A percentile compares a stretch with the other conserved stretches of the same genome.
Conservation (phyloP, 306 rosid genomes). For the Castanospermum australe region DNA sequence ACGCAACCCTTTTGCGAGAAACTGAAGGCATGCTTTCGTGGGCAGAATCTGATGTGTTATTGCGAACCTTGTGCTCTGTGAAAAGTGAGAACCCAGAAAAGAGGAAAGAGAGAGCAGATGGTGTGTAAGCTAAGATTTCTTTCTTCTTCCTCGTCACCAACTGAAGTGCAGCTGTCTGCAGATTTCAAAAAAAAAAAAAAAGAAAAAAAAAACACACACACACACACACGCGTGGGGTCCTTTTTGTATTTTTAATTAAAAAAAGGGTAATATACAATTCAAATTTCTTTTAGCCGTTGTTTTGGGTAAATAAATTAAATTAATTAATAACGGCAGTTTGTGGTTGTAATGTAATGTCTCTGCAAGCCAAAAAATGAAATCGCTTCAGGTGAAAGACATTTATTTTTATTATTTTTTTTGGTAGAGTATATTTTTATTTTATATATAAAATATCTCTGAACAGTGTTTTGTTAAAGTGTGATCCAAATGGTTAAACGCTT, state of each 20-base stretch:
- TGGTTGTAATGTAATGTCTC: no score
- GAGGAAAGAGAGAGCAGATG: not conserved
- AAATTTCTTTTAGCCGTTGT: not conserved
- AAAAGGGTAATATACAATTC: not conserved
- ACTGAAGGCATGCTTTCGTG: conserved; percentile 14
- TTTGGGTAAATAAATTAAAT: no score
- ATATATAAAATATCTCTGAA: no score
- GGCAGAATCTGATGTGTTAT: not conserved
- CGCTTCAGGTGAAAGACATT: no score
- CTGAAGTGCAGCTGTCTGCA: conserved; percentile 35
- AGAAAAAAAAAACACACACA: not conserved
- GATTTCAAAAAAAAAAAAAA: conserved; percentile 30
- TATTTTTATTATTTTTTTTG: no score
- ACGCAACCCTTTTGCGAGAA: conserved; percentile 27
- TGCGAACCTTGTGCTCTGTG: conserved; percentile 39
- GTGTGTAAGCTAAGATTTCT: conserved; percentile 24
- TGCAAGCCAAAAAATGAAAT: no score
- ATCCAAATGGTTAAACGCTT: no score
- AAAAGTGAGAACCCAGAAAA: not conserved
- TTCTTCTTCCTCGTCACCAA: not conserved
- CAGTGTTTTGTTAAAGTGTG: no score
- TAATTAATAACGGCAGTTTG: no score
- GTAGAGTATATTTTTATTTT: no score
- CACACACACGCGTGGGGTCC: conserved; percentile 33
- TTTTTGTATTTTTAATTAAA: not conserved